Evolutionary conservation across 164 flowering plant species (phyloP).

Genomic region (Annona cherimola): DNA sequence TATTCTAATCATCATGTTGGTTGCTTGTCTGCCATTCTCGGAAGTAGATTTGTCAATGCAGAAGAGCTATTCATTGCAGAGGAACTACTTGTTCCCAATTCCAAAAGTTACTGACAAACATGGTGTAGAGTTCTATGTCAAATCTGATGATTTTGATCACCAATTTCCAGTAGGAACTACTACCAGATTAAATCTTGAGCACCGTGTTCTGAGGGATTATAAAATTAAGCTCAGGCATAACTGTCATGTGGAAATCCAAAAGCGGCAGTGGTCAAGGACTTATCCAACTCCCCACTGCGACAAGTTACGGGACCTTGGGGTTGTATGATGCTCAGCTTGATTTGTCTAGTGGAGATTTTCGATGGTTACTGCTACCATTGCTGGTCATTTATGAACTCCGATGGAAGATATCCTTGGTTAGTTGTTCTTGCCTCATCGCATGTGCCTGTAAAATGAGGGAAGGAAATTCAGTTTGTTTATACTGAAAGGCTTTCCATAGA

Average conservation of each 20-base stretch:
- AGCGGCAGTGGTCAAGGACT: constrained; percentile 79
- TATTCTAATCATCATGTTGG: constrained; percentile 56
- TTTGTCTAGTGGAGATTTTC: too few relatives aligned
- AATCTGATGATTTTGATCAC: constrained; percentile 64
- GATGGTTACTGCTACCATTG: too few relatives aligned
- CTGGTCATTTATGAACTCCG: too few relatives aligned
- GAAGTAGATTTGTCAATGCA: constrained; percentile 86
- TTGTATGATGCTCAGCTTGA: constrained; percentile 50
- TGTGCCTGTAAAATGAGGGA: too few relatives aligned
- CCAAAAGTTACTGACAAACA: constrained; percentile 54
- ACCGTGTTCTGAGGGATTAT: constrained; percentile 61
- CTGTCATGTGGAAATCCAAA: constrained; percentile 78
- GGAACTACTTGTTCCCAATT: constrained; percentile 50
- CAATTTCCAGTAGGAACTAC: constrained; percentile 58
- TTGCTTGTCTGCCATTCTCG: constrained; percentile 81
- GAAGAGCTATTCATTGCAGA: constrained; percentile 69
- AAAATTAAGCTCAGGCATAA: constrained; percentile 62
- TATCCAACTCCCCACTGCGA: constrained; percentile 84
- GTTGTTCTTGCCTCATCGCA: too few relatives aligned
- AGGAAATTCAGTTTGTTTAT: too few relatives aligned
- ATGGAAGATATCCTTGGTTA: too few relatives aligned
- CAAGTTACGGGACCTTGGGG: constrained; percentile 49
- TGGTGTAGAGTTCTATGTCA: constrained; percentile 76
- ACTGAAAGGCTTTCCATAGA: too few relatives aligned
- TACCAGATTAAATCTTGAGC: constrained; percentile 58